Conservation (phyloP, 768 basidiomycete species). For the Leccinum subgranulosum region DNA sequence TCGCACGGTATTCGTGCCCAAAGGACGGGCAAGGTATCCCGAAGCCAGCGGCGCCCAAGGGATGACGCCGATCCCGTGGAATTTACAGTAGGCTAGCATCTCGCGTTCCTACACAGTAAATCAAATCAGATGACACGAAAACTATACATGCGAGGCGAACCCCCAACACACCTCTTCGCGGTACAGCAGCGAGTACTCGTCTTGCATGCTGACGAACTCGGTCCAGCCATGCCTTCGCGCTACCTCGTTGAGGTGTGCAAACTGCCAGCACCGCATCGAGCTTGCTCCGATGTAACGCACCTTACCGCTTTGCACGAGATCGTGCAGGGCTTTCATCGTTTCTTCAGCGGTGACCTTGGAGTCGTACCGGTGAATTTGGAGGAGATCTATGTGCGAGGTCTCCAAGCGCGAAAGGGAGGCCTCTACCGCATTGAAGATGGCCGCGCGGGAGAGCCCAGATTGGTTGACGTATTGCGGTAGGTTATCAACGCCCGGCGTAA, state of each 20-base stretch:
- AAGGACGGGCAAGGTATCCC: constrained; percentile 39
- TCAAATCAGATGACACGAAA: no score
- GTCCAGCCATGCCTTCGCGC: constrained; percentile 47
- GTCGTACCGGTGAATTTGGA: constrained; percentile 48
- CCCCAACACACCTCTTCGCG: constrained; percentile 41
- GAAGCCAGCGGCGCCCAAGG: constrained; percentile 45
- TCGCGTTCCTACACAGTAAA: constrained; percentile 37
- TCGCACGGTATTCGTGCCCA: constrained; percentile 27
- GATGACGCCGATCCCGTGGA: constrained; percentile 49
- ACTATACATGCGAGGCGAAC: no score
- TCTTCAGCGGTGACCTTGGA: constrained; percentile 35
- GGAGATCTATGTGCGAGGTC: constrained; percentile 37
- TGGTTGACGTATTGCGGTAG: constrained; percentile 29
- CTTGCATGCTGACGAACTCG: constrained; percentile 40
- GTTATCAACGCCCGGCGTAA: background rate
- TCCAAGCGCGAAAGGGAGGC: constrained; percentile 36
- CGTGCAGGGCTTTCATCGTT: constrained; percentile 50
- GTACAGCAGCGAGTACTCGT: constrained; percentile 38
- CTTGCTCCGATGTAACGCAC: constrained; percentile 52
- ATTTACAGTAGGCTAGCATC: constrained; percentile 43
- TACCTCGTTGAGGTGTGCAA: constrained; percentile 42
- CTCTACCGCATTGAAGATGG: constrained; percentile 37
- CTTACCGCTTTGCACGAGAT: constrained; percentile 45
- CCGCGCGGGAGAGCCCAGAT: constrained; percentile 31
- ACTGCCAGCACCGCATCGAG: constrained; percentile 47